A percentile compares a stretch with the other conserved stretches of the same genome.
Evolutionary conservation across 208 protist genomes (phyloP).

Genomic region (Trypanosoma caninum): DNA sequence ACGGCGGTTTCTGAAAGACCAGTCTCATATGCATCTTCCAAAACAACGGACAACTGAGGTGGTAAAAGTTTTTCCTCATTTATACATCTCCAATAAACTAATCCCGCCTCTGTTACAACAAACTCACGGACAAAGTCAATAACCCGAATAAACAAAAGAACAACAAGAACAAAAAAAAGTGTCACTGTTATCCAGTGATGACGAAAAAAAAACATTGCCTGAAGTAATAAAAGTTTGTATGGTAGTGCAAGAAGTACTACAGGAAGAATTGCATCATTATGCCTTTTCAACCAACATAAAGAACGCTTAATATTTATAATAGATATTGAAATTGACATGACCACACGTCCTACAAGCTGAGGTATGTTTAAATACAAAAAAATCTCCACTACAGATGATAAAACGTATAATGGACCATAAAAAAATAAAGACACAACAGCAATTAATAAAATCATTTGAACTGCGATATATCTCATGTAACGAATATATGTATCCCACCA

Average conservation of each 20-base stretch:
- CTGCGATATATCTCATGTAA: constrained; percentile 69
- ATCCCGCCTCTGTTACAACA: constrained; percentile 60
- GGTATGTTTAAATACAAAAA: constrained; percentile 69
- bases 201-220: constrained; percentile 57
- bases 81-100: constrained; percentile 58
- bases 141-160: constrained; percentile 50
- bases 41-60: constrained; percentile 53
- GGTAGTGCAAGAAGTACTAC: constrained; percentile 42
- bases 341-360: constrained; percentile 53
- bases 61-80: constrained; percentile 28
- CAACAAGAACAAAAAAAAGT: constrained; percentile 45
- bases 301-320: constrained; percentile 48
- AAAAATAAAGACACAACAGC: constrained; percentile 22
- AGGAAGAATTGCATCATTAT: constrained; percentile 51
- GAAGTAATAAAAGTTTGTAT: constrained; percentile 53
- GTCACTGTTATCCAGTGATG: constrained; percentile 38
- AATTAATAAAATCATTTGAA: constrained; percentile 44
- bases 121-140: constrained; percentile 78
- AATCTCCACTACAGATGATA: constrained; percentile 48
- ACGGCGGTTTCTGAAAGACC: constrained; percentile 35
- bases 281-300: constrained; percentile 52
- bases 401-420: constrained; percentile 48
- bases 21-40: constrained; percentile 71
- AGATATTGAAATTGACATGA: constrained; percentile 47
- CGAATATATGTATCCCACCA: constrained; percentile 78